A percentile compares a stretch with the other conserved stretches of the same genome.
These are phyloP conservation scores for Miscanthus lutarioriparius DNA, from an alignment of 176 grass and related monocot species.

Conservation along the genomic window DNA sequence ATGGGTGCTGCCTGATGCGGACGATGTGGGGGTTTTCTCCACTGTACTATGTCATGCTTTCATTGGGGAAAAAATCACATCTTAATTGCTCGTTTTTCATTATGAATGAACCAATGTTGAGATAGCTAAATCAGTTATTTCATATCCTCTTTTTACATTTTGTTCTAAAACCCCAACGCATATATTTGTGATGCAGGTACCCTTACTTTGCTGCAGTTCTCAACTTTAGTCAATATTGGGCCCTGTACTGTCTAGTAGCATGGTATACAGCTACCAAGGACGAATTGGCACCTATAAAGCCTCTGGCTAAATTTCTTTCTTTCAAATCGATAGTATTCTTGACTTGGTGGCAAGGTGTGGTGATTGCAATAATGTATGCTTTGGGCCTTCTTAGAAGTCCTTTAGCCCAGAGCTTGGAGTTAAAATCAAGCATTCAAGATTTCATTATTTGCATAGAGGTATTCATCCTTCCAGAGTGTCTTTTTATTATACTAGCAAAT, in stretches of 20 bases:
- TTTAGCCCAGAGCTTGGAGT: conserved; percentile 86
- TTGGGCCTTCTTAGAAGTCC: conserved; percentile 83
- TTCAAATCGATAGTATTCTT: conserved; percentile 99
- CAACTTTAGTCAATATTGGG: conserved; percentile 98
- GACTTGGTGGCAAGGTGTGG: conserved; percentile 97
- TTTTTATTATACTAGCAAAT: not conserved
- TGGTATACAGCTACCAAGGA: conserved; percentile 97
- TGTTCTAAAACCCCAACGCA: conserved; percentile 1
- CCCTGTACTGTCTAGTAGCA: conserved; percentile 89
- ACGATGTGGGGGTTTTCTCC: not conserved
- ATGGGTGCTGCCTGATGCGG: not conserved
- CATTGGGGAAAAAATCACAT: not conserved
- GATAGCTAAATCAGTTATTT: conserved; percentile 19
- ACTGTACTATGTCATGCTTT: not conserved
- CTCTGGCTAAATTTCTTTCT: conserved; percentile 85
- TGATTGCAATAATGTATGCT: conserved; percentile 88
- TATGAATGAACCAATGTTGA: conserved; percentile 5
- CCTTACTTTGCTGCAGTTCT: conserved; percentile 84
- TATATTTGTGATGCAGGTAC: conserved; percentile 63
- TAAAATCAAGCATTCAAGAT: conserved; percentile 91
- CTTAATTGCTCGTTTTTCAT: conserved; percentile 6
- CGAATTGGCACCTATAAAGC: conserved; percentile 82
- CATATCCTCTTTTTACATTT: conserved; percentile 9
- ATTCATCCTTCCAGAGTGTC: conserved; percentile 34
- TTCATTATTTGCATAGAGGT: conserved; percentile 99